These are phyloP conservation scores for Microbotryomycetes sp. DNA, from an alignment of 1,284 basidiomycete species.

Conservation along the genomic window DNA sequence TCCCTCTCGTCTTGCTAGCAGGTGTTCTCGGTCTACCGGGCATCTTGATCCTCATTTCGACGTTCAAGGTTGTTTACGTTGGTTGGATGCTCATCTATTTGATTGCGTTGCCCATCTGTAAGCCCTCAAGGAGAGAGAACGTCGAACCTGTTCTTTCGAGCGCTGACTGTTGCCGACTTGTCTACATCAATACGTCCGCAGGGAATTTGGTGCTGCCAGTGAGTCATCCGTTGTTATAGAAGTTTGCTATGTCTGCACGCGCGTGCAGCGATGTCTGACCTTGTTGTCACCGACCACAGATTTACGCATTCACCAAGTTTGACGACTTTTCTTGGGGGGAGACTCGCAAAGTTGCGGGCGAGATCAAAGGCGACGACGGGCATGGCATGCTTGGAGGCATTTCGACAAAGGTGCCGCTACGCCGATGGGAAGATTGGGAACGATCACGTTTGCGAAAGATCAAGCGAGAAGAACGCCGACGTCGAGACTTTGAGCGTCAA, in stretches of 20 bases:
- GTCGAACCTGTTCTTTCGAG: background rate
- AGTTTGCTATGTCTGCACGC: slow-evolving; percentile 15
- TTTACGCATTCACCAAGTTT: slow-evolving; percentile 99
- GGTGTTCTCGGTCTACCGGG: slow-evolving; percentile 91
- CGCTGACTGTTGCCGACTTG: background rate
- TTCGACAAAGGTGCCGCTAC: slow-evolving; percentile 66
- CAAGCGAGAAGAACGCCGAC: slow-evolving; percentile 77
- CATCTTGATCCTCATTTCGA: slow-evolving; percentile 86
- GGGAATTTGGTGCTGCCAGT: slow-evolving; percentile 74
- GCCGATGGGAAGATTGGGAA: slow-evolving; percentile 99
- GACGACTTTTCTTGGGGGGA: slow-evolving; percentile 99
- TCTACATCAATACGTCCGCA: background rate
- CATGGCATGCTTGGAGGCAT: slow-evolving; percentile 58
- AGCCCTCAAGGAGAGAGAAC: background rate
- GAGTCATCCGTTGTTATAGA: background rate
- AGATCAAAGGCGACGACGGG: slow-evolving; percentile 60
- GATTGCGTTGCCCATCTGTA: slow-evolving; percentile 72
- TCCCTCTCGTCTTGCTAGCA: slow-evolving; percentile 82
- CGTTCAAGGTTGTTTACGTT: slow-evolving; percentile 88
- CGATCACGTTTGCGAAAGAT: slow-evolving; percentile 88
- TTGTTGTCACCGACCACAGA: slow-evolving; percentile 47
- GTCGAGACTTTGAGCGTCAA: slow-evolving; percentile 67
- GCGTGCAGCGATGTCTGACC: slow-evolving; percentile 6
- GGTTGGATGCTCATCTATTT: slow-evolving; percentile 98
- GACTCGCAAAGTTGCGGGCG: slow-evolving; percentile 94